Evolutionary conservation across 129 eudicot genomes (phyloP).

Genomic region (Oenanthe sinensis): DNA sequence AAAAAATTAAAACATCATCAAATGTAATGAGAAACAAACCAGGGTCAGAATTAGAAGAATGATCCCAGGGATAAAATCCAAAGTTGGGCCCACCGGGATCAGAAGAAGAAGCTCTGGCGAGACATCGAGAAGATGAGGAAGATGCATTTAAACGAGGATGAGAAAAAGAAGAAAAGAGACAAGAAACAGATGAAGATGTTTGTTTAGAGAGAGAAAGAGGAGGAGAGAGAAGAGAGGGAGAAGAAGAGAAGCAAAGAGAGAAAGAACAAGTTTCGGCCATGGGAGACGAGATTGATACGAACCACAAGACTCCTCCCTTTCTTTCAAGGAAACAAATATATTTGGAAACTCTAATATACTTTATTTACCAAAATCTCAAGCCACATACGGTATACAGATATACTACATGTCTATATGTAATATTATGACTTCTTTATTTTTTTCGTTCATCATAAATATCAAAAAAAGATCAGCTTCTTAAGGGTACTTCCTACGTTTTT

Average conservation of each 20-base stretch:
- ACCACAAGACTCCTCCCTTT: not conserved
- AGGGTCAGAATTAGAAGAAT: conserved; percentile 18
- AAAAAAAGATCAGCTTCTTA: too few species aligned
- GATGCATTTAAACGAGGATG: conserved; percentile 16
- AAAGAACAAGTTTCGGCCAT: conserved; percentile 49
- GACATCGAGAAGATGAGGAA: conserved; percentile 17
- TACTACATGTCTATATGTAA: too few species aligned
- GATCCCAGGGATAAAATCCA: conserved; percentile 82
- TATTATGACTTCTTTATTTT: too few species aligned
- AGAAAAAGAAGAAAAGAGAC: conserved; percentile 17
- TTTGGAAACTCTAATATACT: too few species aligned
- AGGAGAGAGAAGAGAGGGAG: conserved; percentile 11
- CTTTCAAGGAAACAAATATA: not conserved
- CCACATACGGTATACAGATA: too few species aligned
- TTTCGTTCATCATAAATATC: too few species aligned
- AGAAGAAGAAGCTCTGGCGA: conserved; percentile 41
- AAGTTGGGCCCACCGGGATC: conserved; percentile 4
- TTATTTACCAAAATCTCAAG: too few species aligned
- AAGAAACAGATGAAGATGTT: not conserved
- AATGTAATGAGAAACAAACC: conserved; percentile 18
- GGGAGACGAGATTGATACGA: not conserved
- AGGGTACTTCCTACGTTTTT: too few species aligned
- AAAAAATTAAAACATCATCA: not conserved
- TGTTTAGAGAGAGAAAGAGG: conserved; percentile 24
- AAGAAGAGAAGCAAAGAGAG: conserved; percentile 27